Base-by-base conservation (phyloP, 208 protist genomes). In the Vickermania spadyakhi region DNA sequence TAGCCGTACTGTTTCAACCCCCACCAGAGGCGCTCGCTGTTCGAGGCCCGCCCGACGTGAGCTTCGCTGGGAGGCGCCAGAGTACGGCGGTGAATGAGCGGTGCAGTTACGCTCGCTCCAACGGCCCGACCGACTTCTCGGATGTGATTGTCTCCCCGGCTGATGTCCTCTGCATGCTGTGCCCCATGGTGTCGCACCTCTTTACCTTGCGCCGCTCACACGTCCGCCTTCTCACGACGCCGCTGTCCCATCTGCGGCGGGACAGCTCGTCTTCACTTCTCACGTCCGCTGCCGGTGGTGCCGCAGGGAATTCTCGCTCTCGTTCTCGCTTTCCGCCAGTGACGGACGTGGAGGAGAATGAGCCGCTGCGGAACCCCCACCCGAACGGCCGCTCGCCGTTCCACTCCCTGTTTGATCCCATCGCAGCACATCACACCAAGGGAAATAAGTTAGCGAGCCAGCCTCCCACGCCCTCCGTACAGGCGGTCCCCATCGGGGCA, bases 1-100 rank as follows among this genome's bases (percentile, higher is more conserved):
- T 73, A 0, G 83, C 88, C 2, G 56, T 90, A 1, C 77, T 94
- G 26, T 94, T 94, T 60, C 77, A 77, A 65, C 76, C 73, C 65
- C 59, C 49, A 21, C 60, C 28, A 27, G 59, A 53, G 64, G 59
- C 52, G 51, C 5, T 42, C 50, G 57, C 22, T 7, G 21, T 27
- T 61, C 7, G 13, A 60, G 26, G 31, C 11, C 36, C 18, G 36
- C 36, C 7, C 7, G 36, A 45, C 18, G 36, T 45, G 11, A 18
- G 36, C 11, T 7, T 18, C 36, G 11, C 36, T n/a, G 7, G 11
- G 11, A 45, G 36, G 36, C 36, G 36, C 31, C 50, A 18, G 30
- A 66, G 18, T 41, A 61, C 45, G 13, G 3, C 29, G 7, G 11
- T 21, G 4, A 53, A 49, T n/a, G 14, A 5, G 14, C 23, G 25